Percentiles rank a stretch among this genome's conserved stretches.
Conservation (phyloP, 192 early-diverging fungal species). For the Mortierella alpina region DNA sequence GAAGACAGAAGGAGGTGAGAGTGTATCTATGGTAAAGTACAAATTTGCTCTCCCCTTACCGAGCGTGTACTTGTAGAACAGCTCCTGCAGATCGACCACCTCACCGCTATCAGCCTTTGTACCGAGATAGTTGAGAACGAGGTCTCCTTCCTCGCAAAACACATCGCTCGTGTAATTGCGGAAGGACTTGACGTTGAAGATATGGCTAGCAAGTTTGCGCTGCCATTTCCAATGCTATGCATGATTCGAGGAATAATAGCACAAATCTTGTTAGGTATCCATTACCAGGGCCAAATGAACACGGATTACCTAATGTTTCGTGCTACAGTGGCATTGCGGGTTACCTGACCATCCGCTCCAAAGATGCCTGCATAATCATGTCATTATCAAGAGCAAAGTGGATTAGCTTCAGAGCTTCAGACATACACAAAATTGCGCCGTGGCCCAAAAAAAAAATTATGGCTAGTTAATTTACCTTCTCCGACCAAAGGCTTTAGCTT, state of each 20-base stretch:
- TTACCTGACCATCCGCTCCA: constrained; percentile 46
- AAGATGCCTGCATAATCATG: constrained; percentile 31
- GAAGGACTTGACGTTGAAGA: constrained; percentile 59
- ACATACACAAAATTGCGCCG: not conserved
- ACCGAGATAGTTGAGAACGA: constrained; percentile 37
- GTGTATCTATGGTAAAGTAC: not conserved
- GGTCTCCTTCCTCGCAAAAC: constrained; percentile 29
- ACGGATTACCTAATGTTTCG: not conserved
- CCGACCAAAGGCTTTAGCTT: constrained; percentile 35
- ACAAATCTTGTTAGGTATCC: not conserved
- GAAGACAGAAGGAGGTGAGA: constrained; percentile 7
- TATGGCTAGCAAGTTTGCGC: constrained; percentile 53
- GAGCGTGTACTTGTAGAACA: constrained; percentile 61
- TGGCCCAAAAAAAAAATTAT: too few species aligned
- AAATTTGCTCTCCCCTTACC: constrained; percentile 21
- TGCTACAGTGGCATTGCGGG: not conserved
- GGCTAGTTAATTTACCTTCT: constrained; percentile 20
- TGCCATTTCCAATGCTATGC: constrained; percentile 54
- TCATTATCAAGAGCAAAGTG: not conserved
- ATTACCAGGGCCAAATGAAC: not conserved
- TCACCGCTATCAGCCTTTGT: constrained; percentile 30
- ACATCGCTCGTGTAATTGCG: constrained; percentile 38
- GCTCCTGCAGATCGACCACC: constrained; percentile 57
- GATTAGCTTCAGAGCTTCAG: not conserved
- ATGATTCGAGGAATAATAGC: not conserved